phyloP scores from a whole-genome alignment of 2,329 filamentous ascomycete genomes.

The Pseudogymnoascus sp. region DNA sequence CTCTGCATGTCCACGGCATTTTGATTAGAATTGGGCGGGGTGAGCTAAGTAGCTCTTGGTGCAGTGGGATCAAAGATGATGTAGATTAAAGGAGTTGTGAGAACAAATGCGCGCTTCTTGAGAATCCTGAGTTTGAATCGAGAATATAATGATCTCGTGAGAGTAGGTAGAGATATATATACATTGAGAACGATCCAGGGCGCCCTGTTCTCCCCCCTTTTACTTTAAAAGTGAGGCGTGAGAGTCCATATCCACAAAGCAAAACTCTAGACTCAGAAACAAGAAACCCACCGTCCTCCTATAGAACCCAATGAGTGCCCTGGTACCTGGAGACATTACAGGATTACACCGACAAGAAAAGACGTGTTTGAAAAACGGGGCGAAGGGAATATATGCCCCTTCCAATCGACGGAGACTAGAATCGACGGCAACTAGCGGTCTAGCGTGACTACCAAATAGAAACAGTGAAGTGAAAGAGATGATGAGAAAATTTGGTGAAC shows the following conservation, averaged over 20 bases:
- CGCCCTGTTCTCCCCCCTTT: neutral
- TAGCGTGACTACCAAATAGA: neutral
- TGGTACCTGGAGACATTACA: neutral
- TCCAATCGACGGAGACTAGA: neutral
- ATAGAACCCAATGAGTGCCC: neutral
- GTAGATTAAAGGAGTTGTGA: neutral
- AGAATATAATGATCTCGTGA: neutral
- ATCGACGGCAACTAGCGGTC: neutral
- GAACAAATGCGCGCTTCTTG: neutral
- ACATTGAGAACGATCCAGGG: neutral
- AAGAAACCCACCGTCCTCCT: neutral
- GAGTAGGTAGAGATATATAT: neutral
- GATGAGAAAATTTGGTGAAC: neutral
- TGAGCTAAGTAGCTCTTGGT: neutral
- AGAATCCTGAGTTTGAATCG: neutral
- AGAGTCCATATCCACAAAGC: neutral
- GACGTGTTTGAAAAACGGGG: conserved; percentile 1
- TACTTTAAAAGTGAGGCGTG: neutral
- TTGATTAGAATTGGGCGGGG: neutral
- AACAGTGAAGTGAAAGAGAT: neutral
- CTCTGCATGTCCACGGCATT: neutral
- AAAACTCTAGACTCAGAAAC: neutral
- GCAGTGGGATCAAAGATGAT: neutral
- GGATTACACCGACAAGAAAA: neutral
- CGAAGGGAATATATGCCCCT: neutral